Evolutionary conservation across 495 filamentous ascomycete species (phyloP), one percentile per base, ranked within the genome.

Genomic region (Xanthoparmelia taractica): DNA sequence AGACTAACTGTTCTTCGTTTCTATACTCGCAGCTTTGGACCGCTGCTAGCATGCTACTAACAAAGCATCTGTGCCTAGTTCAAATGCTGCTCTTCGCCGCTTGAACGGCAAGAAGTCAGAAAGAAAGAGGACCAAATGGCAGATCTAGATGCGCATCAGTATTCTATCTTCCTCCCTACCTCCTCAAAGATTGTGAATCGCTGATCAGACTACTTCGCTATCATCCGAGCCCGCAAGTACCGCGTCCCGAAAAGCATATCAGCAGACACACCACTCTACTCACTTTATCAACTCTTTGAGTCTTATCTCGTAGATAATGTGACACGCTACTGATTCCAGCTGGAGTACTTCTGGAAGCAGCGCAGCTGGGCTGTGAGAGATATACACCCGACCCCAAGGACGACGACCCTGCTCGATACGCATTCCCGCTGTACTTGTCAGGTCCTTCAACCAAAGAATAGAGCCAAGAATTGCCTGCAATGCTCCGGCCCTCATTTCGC

Each of bases 201-300:
- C 23, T 59, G 58, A 12, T 41, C 25, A 55, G 54, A 58, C 15
- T 50, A 63, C 6, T 13, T 47, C 54, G 13, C 37, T 12, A 41
- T n/a, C 23, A 27, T 58, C 31, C 54, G 61, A 27, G 54, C 17
- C 58, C 66, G 66, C 40, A 65, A 66, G 55, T 65, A 65, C 50
- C 33, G 47, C 40, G 52, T 58, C 27, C 66, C 54, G 29, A 36
- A 60, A 43, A 18, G 36, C 18, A 23, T 56, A n/a, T 17, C 4
- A 6, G 48, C 60, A 34, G 55, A 61, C 29, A 57, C 45, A 37
- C 61, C 54, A 20, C 60, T 68, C 5, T 57, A 58, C 27, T 54
- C 68, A 17, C 66, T 73, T 12, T 73, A 72, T 48, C 68, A 63
- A 4, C 58, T 73, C 18, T 73, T 72, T 57, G 66, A 70, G 29